phyloP scores from a whole-genome alignment of 495 filamentous ascomycete species.

The Tuber borchii region DNA sequence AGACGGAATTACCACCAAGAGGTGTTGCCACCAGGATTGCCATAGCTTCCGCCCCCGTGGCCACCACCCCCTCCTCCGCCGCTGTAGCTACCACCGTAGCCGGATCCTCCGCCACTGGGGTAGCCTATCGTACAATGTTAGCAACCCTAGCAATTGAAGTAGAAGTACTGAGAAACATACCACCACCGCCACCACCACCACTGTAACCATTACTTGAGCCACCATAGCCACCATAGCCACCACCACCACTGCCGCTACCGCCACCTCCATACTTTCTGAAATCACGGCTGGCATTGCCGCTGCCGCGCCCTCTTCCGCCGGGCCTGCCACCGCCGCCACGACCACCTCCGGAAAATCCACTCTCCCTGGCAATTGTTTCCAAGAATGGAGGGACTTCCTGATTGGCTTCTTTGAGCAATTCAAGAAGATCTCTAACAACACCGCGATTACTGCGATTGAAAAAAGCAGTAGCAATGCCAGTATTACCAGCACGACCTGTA shows the following conservation, averaged over 20 bases:
- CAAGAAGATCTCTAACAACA: conserved; percentile 88
- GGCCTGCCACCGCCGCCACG: conserved; percentile 58
- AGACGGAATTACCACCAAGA: conserved; percentile 82
- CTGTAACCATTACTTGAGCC: conserved; percentile 49
- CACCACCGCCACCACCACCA: conserved; percentile 44
- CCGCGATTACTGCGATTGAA: conserved; percentile 99
- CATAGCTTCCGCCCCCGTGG: conserved; percentile 57
- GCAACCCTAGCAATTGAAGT: conserved; percentile 7
- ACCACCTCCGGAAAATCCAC: conserved; percentile 66
- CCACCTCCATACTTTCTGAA: conserved; percentile 72
- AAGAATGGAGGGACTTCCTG: conserved; percentile 91
- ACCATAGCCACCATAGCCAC: conserved; percentile 46
- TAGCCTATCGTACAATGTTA: conserved; percentile 39
- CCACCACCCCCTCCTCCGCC: conserved; percentile 39
- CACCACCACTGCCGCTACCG: conserved; percentile 42
- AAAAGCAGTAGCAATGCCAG: conserved; percentile 95
- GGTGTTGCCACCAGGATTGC: conserved; percentile 78
- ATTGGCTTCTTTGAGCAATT: conserved; percentile 94
- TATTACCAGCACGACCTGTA: conserved; percentile 99
- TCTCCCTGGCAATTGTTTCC: conserved; percentile 92
- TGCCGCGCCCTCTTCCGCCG: conserved; percentile 56
- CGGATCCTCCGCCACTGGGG: conserved; percentile 25
- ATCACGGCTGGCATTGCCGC: conserved; percentile 69
- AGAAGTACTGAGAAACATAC: conserved; percentile 10
- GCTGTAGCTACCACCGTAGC: conserved; percentile 40